phyloP scores from a whole-genome alignment of 1,284 basidiomycete genomes.

The Cutaneotrichosporon sp. region DNA sequence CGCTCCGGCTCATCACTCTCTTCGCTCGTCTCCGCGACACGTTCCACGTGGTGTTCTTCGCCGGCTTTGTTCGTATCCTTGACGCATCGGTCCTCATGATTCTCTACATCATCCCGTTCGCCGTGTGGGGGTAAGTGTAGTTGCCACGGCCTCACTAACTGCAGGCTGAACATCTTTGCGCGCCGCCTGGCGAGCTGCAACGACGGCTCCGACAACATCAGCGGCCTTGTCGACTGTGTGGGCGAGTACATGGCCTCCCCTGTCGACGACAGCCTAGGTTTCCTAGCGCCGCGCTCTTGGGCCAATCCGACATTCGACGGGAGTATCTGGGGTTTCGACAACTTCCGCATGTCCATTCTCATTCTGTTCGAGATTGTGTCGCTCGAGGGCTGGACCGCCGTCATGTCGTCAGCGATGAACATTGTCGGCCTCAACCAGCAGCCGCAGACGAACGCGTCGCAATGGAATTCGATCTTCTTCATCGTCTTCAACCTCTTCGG shows the following conservation, averaged over 20 bases:
- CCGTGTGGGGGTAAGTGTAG: conserved; percentile 72
- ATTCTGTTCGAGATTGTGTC: conserved; percentile 97
- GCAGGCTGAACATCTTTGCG: conserved; percentile 75
- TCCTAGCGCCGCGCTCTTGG: conserved; percentile 81
- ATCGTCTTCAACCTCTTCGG: conserved; percentile 90
- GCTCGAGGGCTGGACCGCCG: conserved; percentile 92
- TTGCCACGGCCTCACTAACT: neutral
- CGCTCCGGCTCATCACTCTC: conserved; percentile 83
- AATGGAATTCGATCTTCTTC: conserved; percentile 86
- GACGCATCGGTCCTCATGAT: conserved; percentile 91
- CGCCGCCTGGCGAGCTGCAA: conserved; percentile 84
- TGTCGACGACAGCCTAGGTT: conserved; percentile 55
- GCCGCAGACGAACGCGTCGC: conserved; percentile 64
- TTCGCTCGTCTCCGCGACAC: conserved; percentile 81
- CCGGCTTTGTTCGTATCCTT: conserved; percentile 77
- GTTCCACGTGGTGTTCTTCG: conserved; percentile 86
- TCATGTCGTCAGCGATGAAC: conserved; percentile 75
- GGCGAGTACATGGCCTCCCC: conserved; percentile 62
- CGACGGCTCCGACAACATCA: conserved; percentile 55
- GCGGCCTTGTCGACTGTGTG: conserved; percentile 62
- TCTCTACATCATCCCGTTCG: conserved; percentile 93
- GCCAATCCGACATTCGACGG: conserved; percentile 67
- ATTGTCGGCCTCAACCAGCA: conserved; percentile 68
- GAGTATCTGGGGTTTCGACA: conserved; percentile 87
- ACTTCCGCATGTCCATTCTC: conserved; percentile 75